Conservation (phyloP, 2,329 filamentous ascomycete genomes). For the Plenodomus tracheiphilus region DNA sequence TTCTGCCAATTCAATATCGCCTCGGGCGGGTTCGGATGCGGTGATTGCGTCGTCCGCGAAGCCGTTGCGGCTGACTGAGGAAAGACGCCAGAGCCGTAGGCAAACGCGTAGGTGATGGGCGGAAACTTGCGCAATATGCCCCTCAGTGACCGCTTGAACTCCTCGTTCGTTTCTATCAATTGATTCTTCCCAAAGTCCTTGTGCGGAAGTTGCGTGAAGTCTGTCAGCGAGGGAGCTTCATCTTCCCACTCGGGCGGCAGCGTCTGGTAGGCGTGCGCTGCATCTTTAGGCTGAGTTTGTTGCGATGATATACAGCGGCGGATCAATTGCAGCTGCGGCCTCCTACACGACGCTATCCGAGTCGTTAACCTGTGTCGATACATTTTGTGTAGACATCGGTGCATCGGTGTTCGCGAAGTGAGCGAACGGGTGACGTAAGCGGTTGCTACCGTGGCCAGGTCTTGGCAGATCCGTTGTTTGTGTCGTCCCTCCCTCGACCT, state of each 20-base stretch:
- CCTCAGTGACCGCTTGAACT: slow-evolving; percentile 88
- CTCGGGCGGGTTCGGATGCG: slow-evolving; percentile 80
- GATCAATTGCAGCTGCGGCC: slow-evolving; percentile 24
- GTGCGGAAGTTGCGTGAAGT: slow-evolving; percentile 76
- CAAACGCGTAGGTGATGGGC: slow-evolving; percentile 94
- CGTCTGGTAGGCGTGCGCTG: slow-evolving; percentile 27
- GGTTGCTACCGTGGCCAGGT: slow-evolving; percentile 7
- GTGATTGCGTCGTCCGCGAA: slow-evolving; percentile 59
- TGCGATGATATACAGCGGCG: slow-evolving; percentile 33
- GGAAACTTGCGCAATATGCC: slow-evolving; percentile 92
- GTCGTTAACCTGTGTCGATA: slow-evolving; percentile 34
- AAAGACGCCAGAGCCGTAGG: slow-evolving; percentile 96
- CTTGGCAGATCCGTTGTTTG: slow-evolving; percentile 17
- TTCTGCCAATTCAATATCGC: slow-evolving; percentile 84
- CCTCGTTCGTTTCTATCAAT: slow-evolving; percentile 88
- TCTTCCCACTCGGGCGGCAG: slow-evolving; percentile 71
- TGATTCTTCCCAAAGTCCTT: slow-evolving; percentile 91
- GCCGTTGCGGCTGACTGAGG: slow-evolving; percentile 65
- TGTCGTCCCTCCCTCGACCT: slow-evolving; percentile 7
- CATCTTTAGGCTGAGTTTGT: slow-evolving; percentile 20
- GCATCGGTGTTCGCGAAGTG: slow-evolving; percentile 24
- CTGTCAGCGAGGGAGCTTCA: slow-evolving; percentile 69
- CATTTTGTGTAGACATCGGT: slow-evolving; percentile 31
- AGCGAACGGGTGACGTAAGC: slow-evolving; percentile 30
- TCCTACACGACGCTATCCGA: slow-evolving; percentile 33